Evolutionary conservation across 306 rosid genomes (phyloP).

Genomic region (Crataegus laevigata): DNA sequence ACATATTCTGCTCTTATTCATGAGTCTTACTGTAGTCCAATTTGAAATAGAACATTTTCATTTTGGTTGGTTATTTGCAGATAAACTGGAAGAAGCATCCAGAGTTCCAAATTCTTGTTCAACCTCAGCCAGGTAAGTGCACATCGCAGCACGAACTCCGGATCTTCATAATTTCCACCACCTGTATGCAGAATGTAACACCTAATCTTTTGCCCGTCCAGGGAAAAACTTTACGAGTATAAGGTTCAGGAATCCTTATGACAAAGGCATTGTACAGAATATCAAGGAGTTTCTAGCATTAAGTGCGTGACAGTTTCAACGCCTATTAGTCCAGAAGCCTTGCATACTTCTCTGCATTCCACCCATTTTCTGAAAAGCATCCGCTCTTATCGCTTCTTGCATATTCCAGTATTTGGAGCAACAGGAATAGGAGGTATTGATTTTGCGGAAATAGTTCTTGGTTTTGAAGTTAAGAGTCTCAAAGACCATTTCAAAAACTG

Average conservation of each 20-base stretch:
- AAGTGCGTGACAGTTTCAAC: neutral
- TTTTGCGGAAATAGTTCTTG: neutral
- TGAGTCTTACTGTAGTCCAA: neutral
- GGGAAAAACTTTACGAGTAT: constrained; percentile 13
- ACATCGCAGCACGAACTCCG: neutral
- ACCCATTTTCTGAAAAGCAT: neutral
- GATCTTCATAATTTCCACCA: neutral
- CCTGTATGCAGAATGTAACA: neutral
- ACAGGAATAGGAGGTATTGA: neutral
- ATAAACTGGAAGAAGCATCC: constrained; percentile 44
- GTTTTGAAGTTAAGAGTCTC: neutral
- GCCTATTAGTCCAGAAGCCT: neutral
- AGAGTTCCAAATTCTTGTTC: constrained; percentile 31
- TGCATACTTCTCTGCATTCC: neutral
- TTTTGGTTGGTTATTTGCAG: constrained; percentile 8
- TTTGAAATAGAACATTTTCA: neutral
- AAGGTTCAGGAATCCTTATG: constrained; percentile 38
- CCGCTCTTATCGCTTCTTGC: neutral
- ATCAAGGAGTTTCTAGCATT: constrained; percentile 27
- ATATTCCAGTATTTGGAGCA: neutral
- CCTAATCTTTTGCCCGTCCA: neutral
- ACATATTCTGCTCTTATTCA: neutral
- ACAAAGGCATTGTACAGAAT: constrained; percentile 34
- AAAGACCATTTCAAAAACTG: neutral
- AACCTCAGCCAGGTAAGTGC: constrained; percentile 27